Conservation (phyloP, 2,329 filamentous ascomycete genomes). For the Paracamarosporium sp. region DNA sequence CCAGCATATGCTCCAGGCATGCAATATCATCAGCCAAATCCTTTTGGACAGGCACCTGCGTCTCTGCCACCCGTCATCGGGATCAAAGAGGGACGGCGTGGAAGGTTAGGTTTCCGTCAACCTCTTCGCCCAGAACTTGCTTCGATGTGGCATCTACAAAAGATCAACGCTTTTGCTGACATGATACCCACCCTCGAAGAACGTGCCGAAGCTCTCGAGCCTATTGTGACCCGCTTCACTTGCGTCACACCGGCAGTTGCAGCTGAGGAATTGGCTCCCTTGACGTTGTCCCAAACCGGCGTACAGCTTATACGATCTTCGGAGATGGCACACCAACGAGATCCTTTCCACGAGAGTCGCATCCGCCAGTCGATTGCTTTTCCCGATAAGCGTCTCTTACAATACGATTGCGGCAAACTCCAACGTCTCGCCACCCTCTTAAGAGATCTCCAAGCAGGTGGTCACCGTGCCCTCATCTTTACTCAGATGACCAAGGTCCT, state of each 20-base stretch:
- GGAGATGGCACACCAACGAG: constrained; percentile 62
- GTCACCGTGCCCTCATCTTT: constrained; percentile 95
- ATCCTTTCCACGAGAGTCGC: constrained; percentile 92
- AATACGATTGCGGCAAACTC: constrained; percentile 97
- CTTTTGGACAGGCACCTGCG: constrained; percentile 31
- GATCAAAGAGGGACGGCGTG: constrained; percentile 50
- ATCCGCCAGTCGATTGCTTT: constrained; percentile 96
- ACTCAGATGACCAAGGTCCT: constrained; percentile 99
- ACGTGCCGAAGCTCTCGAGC: constrained; percentile 75
- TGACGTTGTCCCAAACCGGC: constrained; percentile 66
- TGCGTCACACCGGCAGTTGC: constrained; percentile 91
- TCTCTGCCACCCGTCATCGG: constrained; percentile 32
- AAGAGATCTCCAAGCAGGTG: constrained; percentile 83
- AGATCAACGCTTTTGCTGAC: constrained; percentile 67
- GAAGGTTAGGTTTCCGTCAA: constrained; percentile 37
- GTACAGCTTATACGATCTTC: constrained; percentile 64
- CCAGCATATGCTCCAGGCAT: constrained; percentile 11
- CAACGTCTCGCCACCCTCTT: constrained; percentile 87
- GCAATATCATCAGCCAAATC: constrained; percentile 19
- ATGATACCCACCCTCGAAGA: constrained; percentile 79
- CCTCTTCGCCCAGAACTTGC: constrained; percentile 34
- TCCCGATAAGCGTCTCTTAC: constrained; percentile 91
- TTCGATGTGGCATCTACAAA: constrained; percentile 74
- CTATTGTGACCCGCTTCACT: constrained; percentile 82
- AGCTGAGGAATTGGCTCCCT: constrained; percentile 74